These are phyloP conservation scores for Ogataea pignaliae DNA, from an alignment of 805 yeast genomes.

Conservation along the genomic window DNA sequence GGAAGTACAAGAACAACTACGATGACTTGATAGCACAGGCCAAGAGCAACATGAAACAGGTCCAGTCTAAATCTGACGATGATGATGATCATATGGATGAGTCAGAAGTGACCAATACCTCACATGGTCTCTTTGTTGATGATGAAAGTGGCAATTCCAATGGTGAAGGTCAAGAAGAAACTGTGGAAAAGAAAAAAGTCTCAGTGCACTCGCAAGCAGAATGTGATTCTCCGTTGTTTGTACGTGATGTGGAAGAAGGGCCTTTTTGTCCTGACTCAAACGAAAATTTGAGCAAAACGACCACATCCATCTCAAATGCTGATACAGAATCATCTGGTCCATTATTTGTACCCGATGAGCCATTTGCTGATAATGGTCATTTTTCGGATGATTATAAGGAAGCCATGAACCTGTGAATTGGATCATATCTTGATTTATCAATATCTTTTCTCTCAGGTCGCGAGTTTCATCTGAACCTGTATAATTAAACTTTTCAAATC, in stretches of 20 bases:
- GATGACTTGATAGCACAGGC: slow-evolving; percentile 24
- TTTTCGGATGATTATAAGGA: neutral
- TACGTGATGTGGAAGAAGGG: neutral
- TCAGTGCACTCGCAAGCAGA: too few relatives aligned
- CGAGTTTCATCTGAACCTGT: too few relatives aligned
- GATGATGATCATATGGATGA: too few relatives aligned
- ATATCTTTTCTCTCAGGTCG: too few relatives aligned
- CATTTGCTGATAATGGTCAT: neutral
- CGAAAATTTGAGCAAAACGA: neutral
- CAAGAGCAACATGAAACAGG: slow-evolving; percentile 11
- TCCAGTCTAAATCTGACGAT: too few relatives aligned
- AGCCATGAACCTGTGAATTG: too few relatives aligned
- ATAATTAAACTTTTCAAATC: too few relatives aligned
- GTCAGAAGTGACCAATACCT: too few relatives aligned
- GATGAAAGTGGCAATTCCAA: neutral
- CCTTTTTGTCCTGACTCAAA: neutral
- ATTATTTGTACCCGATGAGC: neutral
- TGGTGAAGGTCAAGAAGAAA: too few relatives aligned
- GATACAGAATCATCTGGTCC: neutral
- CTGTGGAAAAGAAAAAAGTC: too few relatives aligned
- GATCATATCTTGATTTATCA: too few relatives aligned
- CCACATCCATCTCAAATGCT: neutral
- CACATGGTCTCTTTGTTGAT: neutral
- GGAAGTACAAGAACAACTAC: slow-evolving; percentile 21
- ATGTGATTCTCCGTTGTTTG: neutral